Evolutionary conservation across 129 eudicot genomes (phyloP), one percentile per base, ranked within the genome.

Genomic region (Centella asiatica): DNA sequence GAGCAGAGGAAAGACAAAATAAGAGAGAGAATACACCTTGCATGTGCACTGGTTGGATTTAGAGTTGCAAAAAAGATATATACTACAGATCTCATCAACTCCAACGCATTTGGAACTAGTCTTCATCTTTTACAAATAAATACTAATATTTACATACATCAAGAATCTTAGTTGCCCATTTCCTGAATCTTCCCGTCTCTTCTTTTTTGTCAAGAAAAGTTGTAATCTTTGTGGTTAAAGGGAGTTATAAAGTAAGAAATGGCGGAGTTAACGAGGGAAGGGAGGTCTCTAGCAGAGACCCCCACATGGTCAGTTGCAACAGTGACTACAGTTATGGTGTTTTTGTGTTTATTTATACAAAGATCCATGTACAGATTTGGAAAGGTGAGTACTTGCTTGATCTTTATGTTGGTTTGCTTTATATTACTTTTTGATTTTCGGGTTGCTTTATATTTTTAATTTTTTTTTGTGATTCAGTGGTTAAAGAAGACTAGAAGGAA

Each of bases 231-330:
- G 2, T 18, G 13, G 32, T 14, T 26, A 4, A 49, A 45, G n/a
- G 18, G 18, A 69, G 64, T n/a, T 37, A 13, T 5, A 49, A 11
- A 45, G 45, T 60, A 8, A 56, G 47, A 33, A 69, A 81, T 83
- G 97, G 89, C 58, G 77, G 79, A 24, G 52, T 20, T 78, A 40
- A 57, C 79, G 15, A 84, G 98, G 49, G 69, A 80, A 74, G 99
- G 96, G 54, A 87, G 95, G 72, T 87, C 99, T 65, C 76, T 93
- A 60, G 87, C 85, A 44, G 99, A 80, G 72, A 93, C 96, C 13
- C 99, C 99, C 71, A 87, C 99, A 76, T 93, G 99, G 99, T 87
- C 99, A 52, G 99, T 93, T 69, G 99, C 95, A 27, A 77, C 99
- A 28, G 95, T 85, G 27, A 87, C 92, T 44, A 81, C 99, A 39